Base-by-base conservation (phyloP, 2,329 filamentous ascomycete genomes). In the Zelopaecilomyces penicillatus region DNA sequence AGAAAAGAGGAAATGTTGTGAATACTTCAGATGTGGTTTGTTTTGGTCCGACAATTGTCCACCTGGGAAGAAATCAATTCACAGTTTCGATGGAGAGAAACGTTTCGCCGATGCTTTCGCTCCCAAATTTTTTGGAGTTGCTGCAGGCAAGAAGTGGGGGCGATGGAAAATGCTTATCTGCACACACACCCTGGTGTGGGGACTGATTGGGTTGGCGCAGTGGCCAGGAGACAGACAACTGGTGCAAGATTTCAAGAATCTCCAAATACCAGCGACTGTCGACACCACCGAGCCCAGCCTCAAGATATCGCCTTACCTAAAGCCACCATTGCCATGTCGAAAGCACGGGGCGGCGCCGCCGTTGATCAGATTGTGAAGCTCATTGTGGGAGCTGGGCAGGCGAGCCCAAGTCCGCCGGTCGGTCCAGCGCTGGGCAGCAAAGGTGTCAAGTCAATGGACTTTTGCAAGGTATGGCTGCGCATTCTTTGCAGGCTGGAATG, bases 391-490 rank as follows among this genome's bases (percentile, higher is more conserved):
- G 93, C 93, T 46, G 93, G 93, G 28, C 88, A 96, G 67, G 93
- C 93, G 48, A 91, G 83, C 59, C 93, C 93, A 30, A 94, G 89
- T 68, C 93, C 93, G 31, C 93, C 93, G 4, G 90, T 98, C 59
- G 93, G 93, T 74, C 93, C 93, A 47, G 93, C 93, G 43, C 78
- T 98, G 53, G 93, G 93, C 70, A 91, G 84, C 65, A 97, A 96
- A 74, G 93, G 93, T 74, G 86, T 98, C 51, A 98, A 98, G 74
- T 94, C 87, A 47, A 98, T 98, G 84, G 93, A 98, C 69, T 98
- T 97, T 66, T 97, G 93, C 81, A 97, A 97, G 78, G 91, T 95
- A 49, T 49, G 65, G 39, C 41, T 31, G 44, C 34, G 32, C 44
- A 41, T 40, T 28, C 33, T 39, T 38, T 43, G n/a, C 29, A 19